Conservation (phyloP, 805 yeast genomes). For the Komagataella ulmi region DNA sequence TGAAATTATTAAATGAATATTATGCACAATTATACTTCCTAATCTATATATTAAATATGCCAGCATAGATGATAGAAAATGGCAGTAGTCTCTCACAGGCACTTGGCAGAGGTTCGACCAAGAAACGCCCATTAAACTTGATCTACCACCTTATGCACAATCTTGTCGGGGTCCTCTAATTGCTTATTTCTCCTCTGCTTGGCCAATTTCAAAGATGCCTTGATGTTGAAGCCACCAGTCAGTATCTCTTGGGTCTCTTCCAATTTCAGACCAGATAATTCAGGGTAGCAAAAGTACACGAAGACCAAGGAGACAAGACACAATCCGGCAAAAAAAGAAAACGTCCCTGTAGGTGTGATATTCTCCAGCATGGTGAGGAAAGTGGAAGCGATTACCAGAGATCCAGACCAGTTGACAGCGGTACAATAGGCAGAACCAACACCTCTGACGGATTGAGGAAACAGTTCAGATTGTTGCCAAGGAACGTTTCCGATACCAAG, state of each 20-base stretch:
- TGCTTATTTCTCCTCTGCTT: slow-evolving; percentile 19
- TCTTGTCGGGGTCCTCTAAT: not conserved
- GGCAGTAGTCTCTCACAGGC: not conserved
- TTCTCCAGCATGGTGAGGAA: slow-evolving; percentile 88
- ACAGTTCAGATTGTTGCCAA: slow-evolving; percentile 94
- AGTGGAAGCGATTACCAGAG: slow-evolving; percentile 79
- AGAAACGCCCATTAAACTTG: not conserved
- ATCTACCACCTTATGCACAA: not conserved
- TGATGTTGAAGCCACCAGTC: slow-evolving; percentile 78
- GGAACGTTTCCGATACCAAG: slow-evolving; percentile 95
- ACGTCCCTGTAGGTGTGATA: slow-evolving; percentile 92
- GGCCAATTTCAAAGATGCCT: slow-evolving; percentile 43
- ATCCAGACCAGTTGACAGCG: slow-evolving; percentile 92
- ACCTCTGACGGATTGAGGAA: slow-evolving; percentile 89
- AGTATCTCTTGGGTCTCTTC: slow-evolving; percentile 84
- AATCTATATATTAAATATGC: not conserved
- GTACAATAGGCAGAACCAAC: slow-evolving; percentile 86
- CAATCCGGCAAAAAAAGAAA: slow-evolving; percentile 78
- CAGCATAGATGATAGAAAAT: not conserved
- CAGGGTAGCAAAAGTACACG: slow-evolving; percentile 82
- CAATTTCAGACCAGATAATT: slow-evolving; percentile 75
- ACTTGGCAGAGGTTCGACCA: not conserved
- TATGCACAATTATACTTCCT: not conserved
- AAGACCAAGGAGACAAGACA: slow-evolving; percentile 60
- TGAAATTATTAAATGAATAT: not conserved